Evolutionary conservation across 176 grass and related monocot genomes (phyloP).

Genomic region (Triticum monococcum): DNA sequence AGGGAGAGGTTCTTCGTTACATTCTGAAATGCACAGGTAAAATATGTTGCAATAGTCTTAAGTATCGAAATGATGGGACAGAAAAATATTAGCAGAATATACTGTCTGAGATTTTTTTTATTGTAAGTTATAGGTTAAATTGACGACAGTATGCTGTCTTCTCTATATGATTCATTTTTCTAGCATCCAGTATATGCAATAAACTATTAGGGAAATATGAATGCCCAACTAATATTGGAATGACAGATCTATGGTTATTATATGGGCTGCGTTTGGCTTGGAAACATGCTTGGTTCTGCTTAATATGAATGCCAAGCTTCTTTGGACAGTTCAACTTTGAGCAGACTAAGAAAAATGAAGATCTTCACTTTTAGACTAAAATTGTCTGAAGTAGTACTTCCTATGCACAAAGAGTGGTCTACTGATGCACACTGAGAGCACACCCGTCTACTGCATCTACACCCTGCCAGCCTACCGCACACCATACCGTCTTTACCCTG

Average conservation of each 20-base stretch:
- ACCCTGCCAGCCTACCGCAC: background rate
- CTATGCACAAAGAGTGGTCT: background rate
- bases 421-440: background rate
- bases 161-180: background rate
- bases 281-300: slow-evolving; percentile 8
- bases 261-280: background rate
- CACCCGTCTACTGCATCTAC: background rate
- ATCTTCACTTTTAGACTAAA: background rate
- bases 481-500: background rate
- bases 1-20: slow-evolving; percentile 72
- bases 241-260: background rate
- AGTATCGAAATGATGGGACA: background rate
- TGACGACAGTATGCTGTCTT: background rate
- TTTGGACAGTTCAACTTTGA: background rate
- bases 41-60: background rate
- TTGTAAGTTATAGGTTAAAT: slow-evolving; percentile 1
- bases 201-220: background rate
- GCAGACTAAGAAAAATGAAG: background rate
- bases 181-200: slow-evolving; percentile 1
- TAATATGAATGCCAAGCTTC: background rate
- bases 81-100: background rate
- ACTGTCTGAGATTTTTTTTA: background rate
- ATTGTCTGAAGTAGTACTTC: background rate
- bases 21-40: slow-evolving; percentile 54
- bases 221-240: background rate